Conservation (phyloP, 1,284 basidiomycete genomes). For the Hymenochaete sp. region DNA sequence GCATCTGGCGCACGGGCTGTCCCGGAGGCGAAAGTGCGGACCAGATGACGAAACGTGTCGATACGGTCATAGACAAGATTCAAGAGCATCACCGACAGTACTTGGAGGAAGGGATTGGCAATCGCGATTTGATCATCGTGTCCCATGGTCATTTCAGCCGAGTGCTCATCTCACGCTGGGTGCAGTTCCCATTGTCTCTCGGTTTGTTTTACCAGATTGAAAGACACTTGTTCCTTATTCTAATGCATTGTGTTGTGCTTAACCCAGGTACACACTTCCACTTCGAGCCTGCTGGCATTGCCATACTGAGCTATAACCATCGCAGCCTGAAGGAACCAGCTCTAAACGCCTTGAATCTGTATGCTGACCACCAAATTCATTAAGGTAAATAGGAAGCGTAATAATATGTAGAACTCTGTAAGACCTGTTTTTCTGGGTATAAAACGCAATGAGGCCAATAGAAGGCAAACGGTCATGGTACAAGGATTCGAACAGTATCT, state of each 20-base stretch:
- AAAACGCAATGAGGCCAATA: too few species aligned
- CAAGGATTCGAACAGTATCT: too few species aligned
- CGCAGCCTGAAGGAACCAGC: conserved; percentile 66
- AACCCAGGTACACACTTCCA: conserved; percentile 64
- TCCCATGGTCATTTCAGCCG: conserved; percentile 84
- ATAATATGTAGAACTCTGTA: neutral
- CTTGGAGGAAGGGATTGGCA: conserved; percentile 52
- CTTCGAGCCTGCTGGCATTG: conserved; percentile 69
- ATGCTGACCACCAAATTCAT: conserved; percentile 31
- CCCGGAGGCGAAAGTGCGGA: conserved; percentile 78
- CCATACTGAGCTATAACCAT: conserved; percentile 71
- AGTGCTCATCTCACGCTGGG: conserved; percentile 76
- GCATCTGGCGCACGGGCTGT: conserved; percentile 81
- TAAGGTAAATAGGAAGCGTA: neutral
- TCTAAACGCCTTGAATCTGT: conserved; percentile 65
- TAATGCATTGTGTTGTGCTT: neutral
- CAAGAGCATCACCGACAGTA: conserved; percentile 68
- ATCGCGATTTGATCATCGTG: conserved; percentile 66
- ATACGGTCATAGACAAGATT: conserved; percentile 59
- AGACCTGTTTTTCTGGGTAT: too few species aligned
- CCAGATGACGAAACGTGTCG: conserved; percentile 74
- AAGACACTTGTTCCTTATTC: neutral
- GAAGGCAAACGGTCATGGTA: too few species aligned
- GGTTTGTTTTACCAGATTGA: conserved; percentile 34
- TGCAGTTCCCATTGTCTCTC: conserved; percentile 53